Base-by-base conservation (phyloP, 2,329 filamentous ascomycete genomes). In the Lachnellula arida region DNA sequence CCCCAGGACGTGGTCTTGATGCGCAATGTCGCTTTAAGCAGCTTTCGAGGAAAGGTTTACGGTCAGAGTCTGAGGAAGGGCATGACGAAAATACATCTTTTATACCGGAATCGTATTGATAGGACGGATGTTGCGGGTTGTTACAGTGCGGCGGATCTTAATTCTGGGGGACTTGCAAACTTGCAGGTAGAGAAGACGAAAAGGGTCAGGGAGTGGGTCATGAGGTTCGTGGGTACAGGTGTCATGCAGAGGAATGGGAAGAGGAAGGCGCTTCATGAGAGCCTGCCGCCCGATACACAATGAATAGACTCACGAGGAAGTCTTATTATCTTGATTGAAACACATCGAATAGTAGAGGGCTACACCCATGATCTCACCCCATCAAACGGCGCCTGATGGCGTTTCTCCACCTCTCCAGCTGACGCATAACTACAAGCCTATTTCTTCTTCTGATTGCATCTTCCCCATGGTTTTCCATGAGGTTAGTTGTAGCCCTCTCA, bases 1-100 rank as follows among this genome's bases (percentile, higher is more conserved):
- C 74, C 84, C 0, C 86, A 87, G 64, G 91, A 97, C 67, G 81
- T 96, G 1, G 76, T 97, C 5, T 77, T 96, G 14, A 69, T 96
- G 57, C 84, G 86, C 55, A 91, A 93, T 64, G 85, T 96, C 6
- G 91, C 87, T 0, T 76, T 97, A 51, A 83, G 84, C 51, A 82
- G 84, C 4, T 97, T 93, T 69, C 80, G 81, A 51, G 82, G 84
- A 47, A 86, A 81, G 64, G 92, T 97, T 0, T 91, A 94, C 65
- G 92, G 93, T 0, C 88, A 95, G 70, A 94, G 87, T 66, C 73
- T 97, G 59, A 82, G 87, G 28, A 81, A 81, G 60, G 83, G 84
- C 7, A 79, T 88, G 64, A 92, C 89, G 4, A 83, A 80, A 59
- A 75, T 93, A 25, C 79, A 85, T 59, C 72, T 95, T 44, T 72